Evolutionary conservation across 176 grass and related monocot species (phyloP).

Genomic region (barley (Hordeum vulgare)): DNA sequence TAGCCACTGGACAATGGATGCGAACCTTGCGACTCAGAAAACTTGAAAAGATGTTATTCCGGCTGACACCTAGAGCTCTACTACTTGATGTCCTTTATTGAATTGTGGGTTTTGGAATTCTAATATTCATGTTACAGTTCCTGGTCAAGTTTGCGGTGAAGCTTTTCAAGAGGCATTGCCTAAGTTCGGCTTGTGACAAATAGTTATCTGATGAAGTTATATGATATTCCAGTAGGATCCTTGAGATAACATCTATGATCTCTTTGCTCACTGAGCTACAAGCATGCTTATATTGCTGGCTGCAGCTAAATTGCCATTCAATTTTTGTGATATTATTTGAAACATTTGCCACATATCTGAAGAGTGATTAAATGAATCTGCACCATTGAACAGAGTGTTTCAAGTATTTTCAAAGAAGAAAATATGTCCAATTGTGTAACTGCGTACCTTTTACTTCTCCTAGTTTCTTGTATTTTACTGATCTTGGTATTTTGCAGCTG

Average conservation of each 20-base stretch:
- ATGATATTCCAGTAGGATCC: neutral
- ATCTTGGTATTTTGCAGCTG: constrained; percentile 30
- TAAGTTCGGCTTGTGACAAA: neutral
- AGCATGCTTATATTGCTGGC: neutral
- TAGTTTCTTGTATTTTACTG: neutral
- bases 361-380: neutral
- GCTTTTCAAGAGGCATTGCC: neutral
- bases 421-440: neutral
- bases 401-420: neutral
- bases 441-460: neutral
- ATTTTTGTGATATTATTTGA: neutral
- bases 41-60: constrained; percentile 9
- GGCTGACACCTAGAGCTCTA: neutral
- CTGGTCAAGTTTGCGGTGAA: neutral
- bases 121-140: neutral
- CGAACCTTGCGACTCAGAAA: neutral
- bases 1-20: neutral
- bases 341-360: neutral
- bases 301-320: neutral
- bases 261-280: neutral
- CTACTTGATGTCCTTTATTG: neutral
- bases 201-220: neutral
- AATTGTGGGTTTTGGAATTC: neutral
- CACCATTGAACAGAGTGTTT: neutral
- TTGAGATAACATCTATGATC: neutral